Evolutionary conservation across 163 green algal genomes (phyloP), one percentile per base, ranked within the genome.

Genomic region (Scenedesmus sp.): DNA sequence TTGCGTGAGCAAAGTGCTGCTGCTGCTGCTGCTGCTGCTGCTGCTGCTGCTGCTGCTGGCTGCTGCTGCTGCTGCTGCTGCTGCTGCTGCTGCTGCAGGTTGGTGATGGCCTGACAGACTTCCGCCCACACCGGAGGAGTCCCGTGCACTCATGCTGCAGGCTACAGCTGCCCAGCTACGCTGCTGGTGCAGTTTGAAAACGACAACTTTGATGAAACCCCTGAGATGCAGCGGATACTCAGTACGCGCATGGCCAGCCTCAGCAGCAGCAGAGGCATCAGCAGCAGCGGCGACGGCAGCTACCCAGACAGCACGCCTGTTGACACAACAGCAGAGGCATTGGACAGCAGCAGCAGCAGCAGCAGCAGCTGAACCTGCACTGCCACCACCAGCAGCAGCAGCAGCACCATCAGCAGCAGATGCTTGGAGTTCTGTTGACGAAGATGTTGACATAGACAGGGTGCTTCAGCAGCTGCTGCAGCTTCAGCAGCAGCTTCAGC

Each of bases 161-260:
- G 90, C 12, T 98, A 98, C 90, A 46, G 37, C 22, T 93, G 96
- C 9, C 83, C 89, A 0, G 84, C 89, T 37, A 97, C 85, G 20
- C 92, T 98, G 83, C 89, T 98, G 73, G 82, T 98, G 15, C 93
- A 87, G 49, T 98, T 98, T 87, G 51, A 82, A 18, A 82, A 96
- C 35, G 97, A 98, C 92, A 76, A 51, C 73, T 96, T 98, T 30
- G 97, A 98, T 83, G 95, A 98, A 87, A 97, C 96, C 42, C 88
- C 89, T 1, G 92, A 96, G 83, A 92, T 98, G 85, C 91, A 89
- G 24, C 33, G 15, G 24, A 88, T 96, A 24, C 91, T 98, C 9
- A n/a, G n/a, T 22, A 22, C 59, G 15, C 68, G 24, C 82, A 88
- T 49, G 35, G 22, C 40, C 30, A 68, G 61, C 42, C 24, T 73